Evolutionary conservation across 805 yeast genomes (phyloP).

Genomic region (Hanseniaspora occidentalis): DNA sequence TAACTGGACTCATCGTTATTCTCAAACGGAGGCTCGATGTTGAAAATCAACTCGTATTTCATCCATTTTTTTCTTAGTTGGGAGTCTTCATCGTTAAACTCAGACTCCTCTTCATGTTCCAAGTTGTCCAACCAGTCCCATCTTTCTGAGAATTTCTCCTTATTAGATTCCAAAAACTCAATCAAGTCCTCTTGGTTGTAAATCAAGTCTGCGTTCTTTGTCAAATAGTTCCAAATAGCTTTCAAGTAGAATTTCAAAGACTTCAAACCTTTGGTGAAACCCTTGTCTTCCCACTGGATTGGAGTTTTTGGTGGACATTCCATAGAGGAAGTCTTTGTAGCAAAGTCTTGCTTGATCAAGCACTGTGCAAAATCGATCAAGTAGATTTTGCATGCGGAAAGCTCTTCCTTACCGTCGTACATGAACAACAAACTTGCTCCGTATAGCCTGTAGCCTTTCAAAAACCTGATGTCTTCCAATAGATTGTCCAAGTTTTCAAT

Average conservation of each 20-base stretch:
- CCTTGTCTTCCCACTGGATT: slow-evolving; percentile 49
- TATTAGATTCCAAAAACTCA: slow-evolving; percentile 12
- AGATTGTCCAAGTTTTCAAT: slow-evolving; percentile 49
- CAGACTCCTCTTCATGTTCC: slow-evolving; percentile 23
- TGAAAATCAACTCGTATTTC: slow-evolving; percentile 24
- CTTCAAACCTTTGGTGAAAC: slow-evolving; percentile 71
- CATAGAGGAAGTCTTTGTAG: slow-evolving; percentile 26
- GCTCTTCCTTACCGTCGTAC: slow-evolving; percentile 54
- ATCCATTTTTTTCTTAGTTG: slow-evolving; percentile 25
- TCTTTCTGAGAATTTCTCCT: slow-evolving; percentile 12
- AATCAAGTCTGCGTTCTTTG: slow-evolving; percentile 28
- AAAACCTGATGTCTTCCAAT: slow-evolving; percentile 36
- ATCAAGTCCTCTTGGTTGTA: slow-evolving; percentile 14
- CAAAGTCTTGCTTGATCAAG: slow-evolving; percentile 49
- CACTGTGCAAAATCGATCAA: slow-evolving; percentile 95
- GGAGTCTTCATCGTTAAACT: slow-evolving; percentile 19
- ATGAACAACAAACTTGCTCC: slow-evolving; percentile 82
- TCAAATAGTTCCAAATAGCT: slow-evolving; percentile 42
- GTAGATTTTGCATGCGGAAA: slow-evolving; percentile 34
- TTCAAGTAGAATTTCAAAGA: slow-evolving; percentile 61
- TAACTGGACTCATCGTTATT: slow-evolving; percentile 23
- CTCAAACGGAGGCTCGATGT: slow-evolving; percentile 21
- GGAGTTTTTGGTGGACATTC: slow-evolving; percentile 65
- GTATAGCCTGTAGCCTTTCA: slow-evolving; percentile 74
- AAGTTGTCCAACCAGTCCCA: slow-evolving; percentile 31